phyloP scores from a whole-genome alignment of 1,139 yeast genomes.

The Blastobotrys buckinghamii region DNA sequence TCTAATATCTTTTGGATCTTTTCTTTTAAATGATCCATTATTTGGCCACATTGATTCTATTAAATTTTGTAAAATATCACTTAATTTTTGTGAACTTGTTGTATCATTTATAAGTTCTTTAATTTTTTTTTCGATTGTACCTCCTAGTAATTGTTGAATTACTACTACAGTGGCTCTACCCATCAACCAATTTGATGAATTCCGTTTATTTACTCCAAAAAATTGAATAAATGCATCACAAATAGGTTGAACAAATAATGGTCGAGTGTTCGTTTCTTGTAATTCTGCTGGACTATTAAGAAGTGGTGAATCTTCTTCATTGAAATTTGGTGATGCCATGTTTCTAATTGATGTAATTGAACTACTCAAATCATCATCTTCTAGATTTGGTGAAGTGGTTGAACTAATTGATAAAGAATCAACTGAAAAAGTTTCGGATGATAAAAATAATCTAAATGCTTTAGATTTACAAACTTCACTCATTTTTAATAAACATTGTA shows the following conservation, averaged over 20 bases:
- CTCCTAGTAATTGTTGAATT: conserved; percentile 80
- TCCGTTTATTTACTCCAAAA: conserved; percentile 56
- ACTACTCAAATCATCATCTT: not conserved
- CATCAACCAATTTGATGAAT: conserved; percentile 54
- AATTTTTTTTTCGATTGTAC: conserved; percentile 75
- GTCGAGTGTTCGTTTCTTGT: conserved; percentile 32
- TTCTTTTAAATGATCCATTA: conserved; percentile 35
- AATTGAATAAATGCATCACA: conserved; percentile 68
- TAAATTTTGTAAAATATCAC: conserved; percentile 41
- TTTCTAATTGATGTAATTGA: conserved; percentile 1
- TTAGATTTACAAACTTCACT: conserved; percentile 70
- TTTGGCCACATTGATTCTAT: conserved; percentile 59
- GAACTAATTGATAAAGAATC: conserved; percentile 15
- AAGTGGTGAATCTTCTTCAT: not conserved
- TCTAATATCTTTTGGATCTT: conserved; percentile 31
- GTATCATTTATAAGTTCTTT: conserved; percentile 41
- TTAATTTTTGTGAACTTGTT: conserved; percentile 46
- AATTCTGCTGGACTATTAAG: not conserved
- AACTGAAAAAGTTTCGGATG: conserved; percentile 56
- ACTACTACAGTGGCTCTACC: conserved; percentile 80
- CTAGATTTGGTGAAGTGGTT: not conserved
- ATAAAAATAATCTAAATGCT: conserved; percentile 68
- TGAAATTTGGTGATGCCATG: not conserved
- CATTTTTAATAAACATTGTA: conserved; percentile 50
- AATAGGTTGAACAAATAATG: conserved; percentile 74